Conservation (phyloP, 495 filamentous ascomycete genomes). For the Bathelium albidoporum region DNA sequence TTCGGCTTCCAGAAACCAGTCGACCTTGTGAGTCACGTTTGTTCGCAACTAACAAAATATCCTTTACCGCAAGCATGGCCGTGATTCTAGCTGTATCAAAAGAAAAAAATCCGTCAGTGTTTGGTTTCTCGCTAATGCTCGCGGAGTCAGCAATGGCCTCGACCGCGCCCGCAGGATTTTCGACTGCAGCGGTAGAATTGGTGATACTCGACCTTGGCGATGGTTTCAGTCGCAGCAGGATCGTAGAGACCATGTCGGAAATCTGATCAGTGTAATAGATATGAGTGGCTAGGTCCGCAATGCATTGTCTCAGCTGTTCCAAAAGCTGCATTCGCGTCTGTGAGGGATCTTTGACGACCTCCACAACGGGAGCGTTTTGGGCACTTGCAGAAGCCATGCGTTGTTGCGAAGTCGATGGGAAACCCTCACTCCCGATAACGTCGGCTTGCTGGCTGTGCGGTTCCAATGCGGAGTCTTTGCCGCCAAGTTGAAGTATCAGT, state of each 20-base stretch:
- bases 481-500: slow-evolving; percentile 55
- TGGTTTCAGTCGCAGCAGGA: slow-evolving; percentile 67
- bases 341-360: slow-evolving; percentile 33
- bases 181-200: slow-evolving; percentile 29
- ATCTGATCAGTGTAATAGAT: slow-evolving; percentile 93
- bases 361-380: slow-evolving; percentile 17
- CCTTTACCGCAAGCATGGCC: slow-evolving; percentile 70
- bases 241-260: slow-evolving; percentile 74
- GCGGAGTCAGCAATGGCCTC: slow-evolving; percentile 34
- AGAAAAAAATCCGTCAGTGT: slow-evolving; percentile 57
- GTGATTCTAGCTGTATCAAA: slow-evolving; percentile 62
- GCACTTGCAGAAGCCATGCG: slow-evolving; percentile 5
- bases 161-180: slow-evolving; percentile 28
- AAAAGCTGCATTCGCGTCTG: slow-evolving; percentile 45
- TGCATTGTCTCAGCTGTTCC: slow-evolving; percentile 58
- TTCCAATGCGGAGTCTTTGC: slow-evolving; percentile 33
- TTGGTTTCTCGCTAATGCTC: slow-evolving; percentile 34
- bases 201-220: slow-evolving; percentile 33
- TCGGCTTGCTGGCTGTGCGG: slow-evolving; percentile 26
- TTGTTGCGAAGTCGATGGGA: not conserved
- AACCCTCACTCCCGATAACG: slow-evolving; percentile 11
- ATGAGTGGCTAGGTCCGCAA: slow-evolving; percentile 80
- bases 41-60: slow-evolving; percentile 70
- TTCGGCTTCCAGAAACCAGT: slow-evolving; percentile 55
- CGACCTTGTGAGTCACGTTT: slow-evolving; percentile 43